Conservation (phyloP, 2,329 filamentous ascomycete genomes). For the Triangularia setosa region DNA sequence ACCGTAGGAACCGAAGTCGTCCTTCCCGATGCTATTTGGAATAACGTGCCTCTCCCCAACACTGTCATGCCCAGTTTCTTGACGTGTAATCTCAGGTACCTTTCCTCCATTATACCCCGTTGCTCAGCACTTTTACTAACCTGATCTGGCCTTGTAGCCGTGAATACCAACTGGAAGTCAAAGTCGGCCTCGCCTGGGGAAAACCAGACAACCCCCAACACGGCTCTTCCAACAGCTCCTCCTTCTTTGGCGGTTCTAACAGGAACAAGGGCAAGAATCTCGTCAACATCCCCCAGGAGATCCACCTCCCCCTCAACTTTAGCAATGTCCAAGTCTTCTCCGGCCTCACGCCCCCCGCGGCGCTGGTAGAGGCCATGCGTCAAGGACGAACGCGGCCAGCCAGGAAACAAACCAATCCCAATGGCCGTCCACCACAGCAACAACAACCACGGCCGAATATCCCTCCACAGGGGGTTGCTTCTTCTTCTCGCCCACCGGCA, state of each 20-base stretch:
- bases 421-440: slow-evolving; percentile 20
- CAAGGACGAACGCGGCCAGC: slow-evolving; percentile 1
- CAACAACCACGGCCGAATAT: slow-evolving; percentile 10
- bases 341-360: slow-evolving; percentile 75
- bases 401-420: slow-evolving; percentile 18
- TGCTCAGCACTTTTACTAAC: not conserved
- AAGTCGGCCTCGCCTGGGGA: slow-evolving; percentile 73
- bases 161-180: slow-evolving; percentile 78
- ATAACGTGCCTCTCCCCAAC: slow-evolving; percentile 67
- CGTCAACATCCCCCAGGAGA: slow-evolving; percentile 56
- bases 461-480: slow-evolving; percentile 31
- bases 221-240: slow-evolving; percentile 14
- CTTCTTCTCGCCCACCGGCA: slow-evolving; percentile 17
- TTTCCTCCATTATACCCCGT: not conserved
- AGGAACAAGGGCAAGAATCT: slow-evolving; percentile 35
- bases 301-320: slow-evolving; percentile 75
- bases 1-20: slow-evolving; percentile 62
- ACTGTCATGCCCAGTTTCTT: slow-evolving; percentile 83
- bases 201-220: slow-evolving; percentile 38
- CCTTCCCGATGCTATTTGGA: slow-evolving; percentile 72
- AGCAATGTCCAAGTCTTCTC: slow-evolving; percentile 75
- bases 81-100: slow-evolving; percentile 73
- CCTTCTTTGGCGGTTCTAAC: slow-evolving; percentile 15
- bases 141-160: slow-evolving; percentile 42
- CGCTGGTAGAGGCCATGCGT: slow-evolving; percentile 63